Conservation (phyloP, 169 alveolate species). For the Plasmodium reichenowi region DNA sequence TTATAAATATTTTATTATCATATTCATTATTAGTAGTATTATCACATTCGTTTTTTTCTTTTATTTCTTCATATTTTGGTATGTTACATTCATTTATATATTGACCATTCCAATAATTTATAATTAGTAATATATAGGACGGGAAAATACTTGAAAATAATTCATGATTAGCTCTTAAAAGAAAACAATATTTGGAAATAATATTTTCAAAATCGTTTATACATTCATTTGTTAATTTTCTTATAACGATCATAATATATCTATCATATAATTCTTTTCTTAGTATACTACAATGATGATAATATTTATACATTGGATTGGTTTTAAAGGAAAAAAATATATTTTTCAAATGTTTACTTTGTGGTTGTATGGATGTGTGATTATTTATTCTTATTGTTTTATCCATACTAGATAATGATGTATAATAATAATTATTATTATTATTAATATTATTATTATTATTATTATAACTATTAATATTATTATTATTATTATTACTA, state of each 20-base stretch:
- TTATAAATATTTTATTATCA: conserved; percentile 1
- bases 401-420: too few species aligned
- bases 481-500: too few species aligned
- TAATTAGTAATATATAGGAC: conserved; percentile 38
- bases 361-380: not conserved
- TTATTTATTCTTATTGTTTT: too few species aligned
- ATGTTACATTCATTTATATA: not conserved
- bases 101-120: conserved; percentile 52
- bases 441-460: too few species aligned
- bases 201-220: conserved; percentile 5
- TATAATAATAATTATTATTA: too few species aligned
- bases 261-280: conserved; percentile 71
- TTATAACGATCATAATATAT: conserved; percentile 66
- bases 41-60: not conserved
- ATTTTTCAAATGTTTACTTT: not conserved
- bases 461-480: too few species aligned
- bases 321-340: conserved; percentile 36
- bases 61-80: not conserved
- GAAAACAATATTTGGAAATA: conserved; percentile 37
- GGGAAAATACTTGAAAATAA: conserved; percentile 63
- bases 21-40: not conserved
- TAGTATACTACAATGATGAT: conserved; percentile 58
- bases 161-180: conserved; percentile 65
- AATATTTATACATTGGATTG: conserved; percentile 64
- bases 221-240: conserved; percentile 39